Conservation (phyloP, 2,329 filamentous ascomycete genomes). For the Calycina marina region DNA sequence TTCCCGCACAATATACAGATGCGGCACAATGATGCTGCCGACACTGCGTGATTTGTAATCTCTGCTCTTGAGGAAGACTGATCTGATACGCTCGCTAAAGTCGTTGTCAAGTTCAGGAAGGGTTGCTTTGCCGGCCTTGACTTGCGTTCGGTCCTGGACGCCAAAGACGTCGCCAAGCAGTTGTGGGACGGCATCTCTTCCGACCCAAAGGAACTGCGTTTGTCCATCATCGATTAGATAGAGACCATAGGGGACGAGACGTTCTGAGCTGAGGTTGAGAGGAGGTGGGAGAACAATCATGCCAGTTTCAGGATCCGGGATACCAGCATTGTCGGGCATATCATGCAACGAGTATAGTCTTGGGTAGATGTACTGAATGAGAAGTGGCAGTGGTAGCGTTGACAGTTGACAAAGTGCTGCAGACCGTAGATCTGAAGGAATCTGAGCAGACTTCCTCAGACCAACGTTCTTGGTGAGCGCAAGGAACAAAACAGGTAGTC, state of each 20-base stretch:
- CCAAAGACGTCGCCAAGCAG: conserved; percentile 85
- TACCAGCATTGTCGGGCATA: conserved; percentile 87
- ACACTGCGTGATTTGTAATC: conserved; percentile 79
- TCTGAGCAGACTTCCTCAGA: conserved; percentile 82
- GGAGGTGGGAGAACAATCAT: conserved; percentile 79
- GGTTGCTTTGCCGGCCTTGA: conserved; percentile 82
- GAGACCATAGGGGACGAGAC: conserved; percentile 75
- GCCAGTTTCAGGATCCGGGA: conserved; percentile 72
- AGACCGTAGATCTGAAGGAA: conserved; percentile 83
- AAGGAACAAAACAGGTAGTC: conserved; percentile 78
- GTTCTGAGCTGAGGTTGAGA: conserved; percentile 75
- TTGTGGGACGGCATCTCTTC: conserved; percentile 81
- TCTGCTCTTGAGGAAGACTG: conserved; percentile 80
- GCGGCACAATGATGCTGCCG: conserved; percentile 83
- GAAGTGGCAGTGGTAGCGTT: conserved; percentile 73
- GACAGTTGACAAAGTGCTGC: conserved; percentile 89
- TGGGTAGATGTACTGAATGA: conserved; percentile 88
- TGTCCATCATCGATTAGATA: conserved; percentile 97
- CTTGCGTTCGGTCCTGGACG: conserved; percentile 62
- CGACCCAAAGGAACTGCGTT: conserved; percentile 95
- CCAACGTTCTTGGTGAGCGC: conserved; percentile 94
- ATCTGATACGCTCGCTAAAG: conserved; percentile 87
- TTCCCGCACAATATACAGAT: conserved; percentile 85
- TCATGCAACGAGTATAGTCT: conserved; percentile 79
- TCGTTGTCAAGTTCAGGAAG: conserved; percentile 85